Evolutionary conservation across 2,329 filamentous ascomycete genomes (phyloP), one percentile per base, ranked within the genome.

Genomic region (Trichoderma gracile): DNA sequence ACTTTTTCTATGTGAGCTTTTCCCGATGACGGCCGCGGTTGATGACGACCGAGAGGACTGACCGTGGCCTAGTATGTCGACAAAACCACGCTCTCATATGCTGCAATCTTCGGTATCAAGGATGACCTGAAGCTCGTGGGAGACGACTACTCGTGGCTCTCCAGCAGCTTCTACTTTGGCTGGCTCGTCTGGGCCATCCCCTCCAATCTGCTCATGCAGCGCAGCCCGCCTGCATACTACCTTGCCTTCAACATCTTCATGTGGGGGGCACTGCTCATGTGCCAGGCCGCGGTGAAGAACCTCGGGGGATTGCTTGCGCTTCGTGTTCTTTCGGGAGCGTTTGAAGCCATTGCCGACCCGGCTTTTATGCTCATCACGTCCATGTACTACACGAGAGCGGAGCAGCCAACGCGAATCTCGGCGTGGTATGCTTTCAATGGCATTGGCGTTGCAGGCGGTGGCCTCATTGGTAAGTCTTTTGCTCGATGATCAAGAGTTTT

Each of bases 361-460:
- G 76, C 76, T 1, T 86, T 89, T 66, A 86, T 89, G 79, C 74
- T 89, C 1, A 85, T 89, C 42, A 89, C 86, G 0, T 81, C 81
- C 5, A 88, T 88, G 85, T 90, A 85, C 82, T 81, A 88, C 68
- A 88, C 86, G 1, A 79, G 86, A 10, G 78, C 80, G 3, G 84
- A 90, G 69, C 87, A 89, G 69, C 86, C 87, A 0, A 78, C 84
- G 2, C 78, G 86, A 0, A 86, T 87, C 56, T 84, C 83, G 1
- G 75, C 84, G 0, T 88, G 84, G 84, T 87, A 84, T 70, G 80
- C 81, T 0, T 84, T 83, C 33, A 86, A 86, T 54, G 86, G 86
- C 0, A 72, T 86, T 8, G 85, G 83, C 1, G 85, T 86, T 40
- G 84, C 85, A 0, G 79, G 86, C 0, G 85, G 85, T 53, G 84